Conservation (phyloP, 1,284 basidiomycete species). For the Ustilago vetiveriae region DNA sequence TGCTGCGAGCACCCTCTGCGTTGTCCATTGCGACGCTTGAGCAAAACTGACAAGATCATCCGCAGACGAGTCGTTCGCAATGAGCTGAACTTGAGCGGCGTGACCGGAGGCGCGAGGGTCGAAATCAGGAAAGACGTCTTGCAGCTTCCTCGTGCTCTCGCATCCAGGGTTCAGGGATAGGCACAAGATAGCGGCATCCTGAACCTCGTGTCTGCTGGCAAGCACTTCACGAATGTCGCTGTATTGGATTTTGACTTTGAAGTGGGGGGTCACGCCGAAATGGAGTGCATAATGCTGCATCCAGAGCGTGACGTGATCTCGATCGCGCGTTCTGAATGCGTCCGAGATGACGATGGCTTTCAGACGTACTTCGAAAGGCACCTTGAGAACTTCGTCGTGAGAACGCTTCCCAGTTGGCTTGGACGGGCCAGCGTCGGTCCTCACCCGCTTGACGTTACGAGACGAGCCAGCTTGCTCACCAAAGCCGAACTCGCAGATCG, state of each 20-base stretch:
- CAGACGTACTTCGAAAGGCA: slow-evolving; percentile 9
- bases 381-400: neutral
- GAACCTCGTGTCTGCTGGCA: slow-evolving; percentile 5
- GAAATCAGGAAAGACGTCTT: slow-evolving; percentile 11
- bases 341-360: slow-evolving; percentile 26
- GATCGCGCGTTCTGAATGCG: slow-evolving; percentile 18
- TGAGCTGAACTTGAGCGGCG: slow-evolving; percentile 20
- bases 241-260: slow-evolving; percentile 12
- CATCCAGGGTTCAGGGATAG: slow-evolving; percentile 8
- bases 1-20: neutral
- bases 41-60: slow-evolving; percentile 1
- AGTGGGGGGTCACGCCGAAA: neutral
- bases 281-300: neutral
- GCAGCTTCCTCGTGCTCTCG: slow-evolving; percentile 8
- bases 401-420: neutral
- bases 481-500: neutral
- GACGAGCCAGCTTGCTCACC: neutral
- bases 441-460: slow-evolving; percentile 7
- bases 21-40: neutral
- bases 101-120: slow-evolving; percentile 26
- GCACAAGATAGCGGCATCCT: slow-evolving; percentile 3
- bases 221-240: slow-evolving; percentile 12
- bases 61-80: slow-evolving; percentile 2
- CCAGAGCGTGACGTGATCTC: neutral
- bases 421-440: slow-evolving; percentile 2